Percentiles rank a stretch among this genome's conserved stretches.
phyloP scores from a whole-genome alignment of 495 filamentous ascomycete genomes.

The Glonium stellatum region DNA sequence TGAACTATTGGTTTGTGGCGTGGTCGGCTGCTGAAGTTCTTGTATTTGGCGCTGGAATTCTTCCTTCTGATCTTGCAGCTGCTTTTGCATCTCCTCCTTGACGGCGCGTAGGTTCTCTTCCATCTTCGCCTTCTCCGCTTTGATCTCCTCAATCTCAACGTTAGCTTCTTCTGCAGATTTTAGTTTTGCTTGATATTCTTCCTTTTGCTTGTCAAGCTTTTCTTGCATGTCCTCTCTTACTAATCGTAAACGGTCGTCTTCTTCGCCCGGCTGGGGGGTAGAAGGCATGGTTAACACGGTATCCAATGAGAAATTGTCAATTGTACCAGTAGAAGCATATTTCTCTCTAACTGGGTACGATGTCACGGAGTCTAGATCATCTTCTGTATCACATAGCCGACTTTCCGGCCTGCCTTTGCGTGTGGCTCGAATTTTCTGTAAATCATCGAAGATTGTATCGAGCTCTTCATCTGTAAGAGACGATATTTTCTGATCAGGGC shows the following conservation, averaged over 20 bases:
- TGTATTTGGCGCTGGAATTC: slow-evolving; percentile 65
- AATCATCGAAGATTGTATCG: slow-evolving; percentile 90
- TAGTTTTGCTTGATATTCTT: slow-evolving; percentile 73
- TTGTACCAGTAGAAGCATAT: slow-evolving; percentile 89
- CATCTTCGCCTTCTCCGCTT: slow-evolving; percentile 79
- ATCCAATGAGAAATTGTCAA: slow-evolving; percentile 95
- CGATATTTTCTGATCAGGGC: slow-evolving; percentile 84
- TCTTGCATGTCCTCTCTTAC: slow-evolving; percentile 82
- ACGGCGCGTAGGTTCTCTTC: slow-evolving; percentile 69
- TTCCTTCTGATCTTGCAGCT: slow-evolving; percentile 42
- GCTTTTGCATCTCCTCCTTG: slow-evolving; percentile 74
- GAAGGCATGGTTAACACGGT: slow-evolving; percentile 90
- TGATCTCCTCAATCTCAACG: slow-evolving; percentile 76
- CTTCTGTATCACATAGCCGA: slow-evolving; percentile 51
- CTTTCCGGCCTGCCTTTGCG: slow-evolving; percentile 61
- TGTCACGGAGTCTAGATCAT: slow-evolving; percentile 81
- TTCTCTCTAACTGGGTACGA: slow-evolving; percentile 90
- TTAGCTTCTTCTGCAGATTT: slow-evolving; percentile 68
- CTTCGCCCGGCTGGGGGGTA: slow-evolving; percentile 72
- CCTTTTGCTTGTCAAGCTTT: slow-evolving; percentile 80
- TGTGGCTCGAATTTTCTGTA: slow-evolving; percentile 77
- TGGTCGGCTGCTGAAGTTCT: slow-evolving; percentile 45
- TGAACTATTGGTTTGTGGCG: slow-evolving; percentile 14
- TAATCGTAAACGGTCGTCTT: slow-evolving; percentile 63
- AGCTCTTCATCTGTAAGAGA: slow-evolving; percentile 89